phyloP scores from a whole-genome alignment of 805 yeast species.

The Ogataea ganodermae region DNA sequence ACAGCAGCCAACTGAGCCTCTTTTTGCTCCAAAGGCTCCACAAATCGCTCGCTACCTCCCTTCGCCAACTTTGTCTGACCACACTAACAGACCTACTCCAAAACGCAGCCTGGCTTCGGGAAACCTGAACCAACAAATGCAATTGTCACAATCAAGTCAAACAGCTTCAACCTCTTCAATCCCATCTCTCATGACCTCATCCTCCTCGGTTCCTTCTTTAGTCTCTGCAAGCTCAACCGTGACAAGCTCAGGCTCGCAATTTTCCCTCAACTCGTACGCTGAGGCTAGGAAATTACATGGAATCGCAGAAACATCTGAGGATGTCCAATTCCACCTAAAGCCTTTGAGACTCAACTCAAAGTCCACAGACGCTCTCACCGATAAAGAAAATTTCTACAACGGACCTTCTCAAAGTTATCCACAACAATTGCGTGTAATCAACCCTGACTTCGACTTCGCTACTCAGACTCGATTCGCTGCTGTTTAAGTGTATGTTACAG shows the following conservation, averaged over 20 bases:
- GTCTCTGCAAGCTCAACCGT: slow-evolving; percentile 37
- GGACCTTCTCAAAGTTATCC: slow-evolving; percentile 12
- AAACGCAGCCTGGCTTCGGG: slow-evolving; percentile 18
- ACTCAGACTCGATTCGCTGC: slow-evolving; percentile 1
- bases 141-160: slow-evolving; percentile 7
- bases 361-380: slow-evolving; percentile 11
- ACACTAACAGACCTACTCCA: slow-evolving; percentile 6
- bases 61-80: slow-evolving; percentile 16
- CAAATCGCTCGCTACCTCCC: slow-evolving; percentile 11
- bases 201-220: slow-evolving; percentile 39
- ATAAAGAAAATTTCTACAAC: slow-evolving; percentile 16
- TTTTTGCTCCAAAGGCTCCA: slow-evolving; percentile 15
- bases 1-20: slow-evolving; percentile 14
- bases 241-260: slow-evolving; percentile 30
- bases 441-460: slow-evolving; percentile 9
- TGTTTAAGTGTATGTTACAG: background rate
- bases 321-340: slow-evolving; percentile 20
- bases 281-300: slow-evolving; percentile 9
- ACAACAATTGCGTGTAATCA: slow-evolving; percentile 8
- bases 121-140: slow-evolving; percentile 14
- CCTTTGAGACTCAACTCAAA: slow-evolving; percentile 20
- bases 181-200: slow-evolving; percentile 35
- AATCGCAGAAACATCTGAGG: slow-evolving; percentile 6
- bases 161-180: slow-evolving; percentile 22
- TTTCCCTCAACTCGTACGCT: slow-evolving; percentile 10